A percentile compares a stretch with the other conserved stretches of the same genome.
Conservation (phyloP, 2,329 filamentous ascomycete genomes). For the Drechslerella stenobrocha region DNA sequence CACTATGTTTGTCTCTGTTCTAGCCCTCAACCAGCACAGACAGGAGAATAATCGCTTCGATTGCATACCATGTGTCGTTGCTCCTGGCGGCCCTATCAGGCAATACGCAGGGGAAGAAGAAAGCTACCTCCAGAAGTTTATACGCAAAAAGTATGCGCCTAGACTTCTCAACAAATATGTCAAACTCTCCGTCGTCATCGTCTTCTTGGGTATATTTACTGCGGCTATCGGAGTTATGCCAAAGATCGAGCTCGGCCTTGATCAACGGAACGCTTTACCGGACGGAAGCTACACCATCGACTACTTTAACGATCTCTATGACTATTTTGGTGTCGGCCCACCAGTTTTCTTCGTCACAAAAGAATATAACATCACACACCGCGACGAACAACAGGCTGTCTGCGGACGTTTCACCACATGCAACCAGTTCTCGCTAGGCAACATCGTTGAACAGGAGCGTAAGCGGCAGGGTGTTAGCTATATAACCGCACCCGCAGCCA, state of each 20-base stretch:
- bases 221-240: conserved; percentile 83
- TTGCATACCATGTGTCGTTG: conserved; percentile 84
- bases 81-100: conserved; percentile 62
- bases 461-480: conserved; percentile 87
- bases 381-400: conserved; percentile 76
- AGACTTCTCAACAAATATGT: conserved; percentile 75
- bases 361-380: conserved; percentile 74
- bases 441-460: conserved; percentile 89
- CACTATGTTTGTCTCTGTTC: conserved; percentile 92
- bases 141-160: conserved; percentile 86
- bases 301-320: conserved; percentile 95
- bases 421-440: conserved; percentile 77
- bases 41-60: conserved; percentile 88
- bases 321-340: conserved; percentile 86
- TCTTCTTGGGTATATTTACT: conserved; percentile 87
- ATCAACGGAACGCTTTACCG: conserved; percentile 92
- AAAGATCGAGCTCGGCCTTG: conserved; percentile 74
- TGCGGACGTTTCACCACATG: conserved; percentile 92
- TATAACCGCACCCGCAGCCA: conserved; percentile 83
- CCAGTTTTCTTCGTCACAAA: conserved; percentile 95
- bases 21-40: conserved; percentile 85
- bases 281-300: conserved; percentile 91
- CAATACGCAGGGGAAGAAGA: conserved; percentile 81
- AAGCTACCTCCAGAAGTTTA: conserved; percentile 79
- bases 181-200: conserved; percentile 73